Conservation (phyloP, 1,139 yeast species). For the Kodamaea suecica region DNA sequence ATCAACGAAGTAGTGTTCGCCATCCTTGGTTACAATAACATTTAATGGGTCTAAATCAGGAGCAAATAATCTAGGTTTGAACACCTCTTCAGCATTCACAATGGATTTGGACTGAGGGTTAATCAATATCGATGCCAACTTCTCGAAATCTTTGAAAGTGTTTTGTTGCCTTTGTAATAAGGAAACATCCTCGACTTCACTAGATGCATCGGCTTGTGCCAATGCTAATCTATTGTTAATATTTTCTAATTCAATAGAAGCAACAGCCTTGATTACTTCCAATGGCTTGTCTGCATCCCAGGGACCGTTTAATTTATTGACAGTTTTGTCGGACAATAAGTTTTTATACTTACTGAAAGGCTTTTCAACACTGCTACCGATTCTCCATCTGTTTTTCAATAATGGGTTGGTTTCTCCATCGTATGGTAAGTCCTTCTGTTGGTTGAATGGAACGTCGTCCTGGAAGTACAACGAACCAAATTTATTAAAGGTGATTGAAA, state of each 20-base stretch:
- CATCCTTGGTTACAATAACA: constrained; percentile 50
- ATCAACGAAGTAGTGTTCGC: constrained; percentile 59
- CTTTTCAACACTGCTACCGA: constrained; percentile 87
- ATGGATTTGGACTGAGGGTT: constrained; percentile 49
- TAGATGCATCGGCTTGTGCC: constrained; percentile 53
- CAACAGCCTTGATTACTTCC: constrained; percentile 61
- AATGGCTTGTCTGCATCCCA: constrained; percentile 60
- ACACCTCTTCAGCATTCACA: constrained; percentile 58
- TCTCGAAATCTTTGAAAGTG: constrained; percentile 58
- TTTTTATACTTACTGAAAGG: constrained; percentile 68
- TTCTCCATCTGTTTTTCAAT: constrained; percentile 71
- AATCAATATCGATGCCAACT: constrained; percentile 54
- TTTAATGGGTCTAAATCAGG: constrained; percentile 94
- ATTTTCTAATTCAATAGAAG: constrained; percentile 64
- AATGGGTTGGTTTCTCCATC: constrained; percentile 58
- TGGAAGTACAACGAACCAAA: constrained; percentile 80
- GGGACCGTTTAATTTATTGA: constrained; percentile 65
- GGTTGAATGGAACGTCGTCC: constrained; percentile 51
- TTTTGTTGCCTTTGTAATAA: constrained; percentile 47
- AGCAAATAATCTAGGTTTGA: constrained; percentile 69
- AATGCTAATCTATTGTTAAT: constrained; percentile 53
- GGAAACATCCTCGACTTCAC: constrained; percentile 39
- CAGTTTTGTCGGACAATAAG: constrained; percentile 41
- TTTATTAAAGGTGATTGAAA: constrained; percentile 56
- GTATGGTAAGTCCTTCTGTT: constrained; percentile 52